Evolutionary conservation across 176 grass and related monocot genomes (phyloP).

Genomic region (Lolium multiflorum): DNA sequence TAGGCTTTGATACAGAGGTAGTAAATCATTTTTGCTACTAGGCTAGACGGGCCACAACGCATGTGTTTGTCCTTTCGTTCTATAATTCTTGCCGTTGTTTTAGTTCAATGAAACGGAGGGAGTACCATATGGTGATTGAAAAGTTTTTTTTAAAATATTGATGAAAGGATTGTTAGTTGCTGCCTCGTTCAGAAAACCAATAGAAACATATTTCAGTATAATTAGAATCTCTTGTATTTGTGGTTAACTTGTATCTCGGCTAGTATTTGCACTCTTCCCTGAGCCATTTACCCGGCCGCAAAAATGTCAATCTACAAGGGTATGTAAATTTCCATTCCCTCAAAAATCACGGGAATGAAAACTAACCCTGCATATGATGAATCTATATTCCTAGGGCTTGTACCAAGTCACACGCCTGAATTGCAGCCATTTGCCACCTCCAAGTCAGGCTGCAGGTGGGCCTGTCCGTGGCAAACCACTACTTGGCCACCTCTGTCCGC

Average conservation of each 20-base stretch:
- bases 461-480: too few relatives aligned
- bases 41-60: too few relatives aligned
- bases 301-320: constrained; percentile 43
- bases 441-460: too few relatives aligned
- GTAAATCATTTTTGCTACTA: too few relatives aligned
- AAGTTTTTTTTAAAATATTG: too few relatives aligned
- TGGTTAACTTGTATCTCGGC: neutral
- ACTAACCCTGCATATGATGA: neutral
- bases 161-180: too few relatives aligned
- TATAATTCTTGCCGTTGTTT: too few relatives aligned
- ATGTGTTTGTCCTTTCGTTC: too few relatives aligned
- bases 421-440: constrained; percentile 62
- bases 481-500: too few relatives aligned
- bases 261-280: neutral
- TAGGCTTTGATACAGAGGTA: too few relatives aligned
- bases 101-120: too few relatives aligned
- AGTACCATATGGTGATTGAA: too few relatives aligned
- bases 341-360: constrained; percentile 54
- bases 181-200: neutral
- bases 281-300: neutral
- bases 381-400: constrained; percentile 63
- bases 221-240: neutral
- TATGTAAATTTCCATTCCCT: constrained; percentile 36
- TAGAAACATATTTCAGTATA: neutral
- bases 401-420: constrained; percentile 58